Evolutionary conservation across 495 filamentous ascomycete species (phyloP), one percentile per base, ranked within the genome.

Genomic region (Elasticomyces elasticus): DNA sequence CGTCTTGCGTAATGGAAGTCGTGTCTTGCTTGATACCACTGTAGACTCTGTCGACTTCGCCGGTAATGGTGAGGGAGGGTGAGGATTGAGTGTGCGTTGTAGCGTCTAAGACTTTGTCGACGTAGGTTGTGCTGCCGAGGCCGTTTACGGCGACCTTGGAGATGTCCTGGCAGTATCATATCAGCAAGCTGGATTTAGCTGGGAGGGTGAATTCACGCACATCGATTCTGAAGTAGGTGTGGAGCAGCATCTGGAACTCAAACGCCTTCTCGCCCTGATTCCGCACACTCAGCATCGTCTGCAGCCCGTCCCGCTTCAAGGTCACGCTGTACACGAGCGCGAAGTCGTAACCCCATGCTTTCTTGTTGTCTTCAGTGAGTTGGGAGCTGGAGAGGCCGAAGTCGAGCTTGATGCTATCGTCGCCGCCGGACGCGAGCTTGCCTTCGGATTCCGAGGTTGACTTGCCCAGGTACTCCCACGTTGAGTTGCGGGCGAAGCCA

Each of bases 301-400:
- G 81, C 67, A 97, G 71, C 26, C 79, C 79, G 13, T 83, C 82
- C 59, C 76, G 79, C 41, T 75, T 81, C 42, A 99, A 73, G 5
- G 84, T 95, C 55, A 99, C 89, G 52, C 82, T 88, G 74, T 97
- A 99, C 48, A 95, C 88, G 47, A 95, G 73, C 15, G 82, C 85
- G 63, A 99, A 99, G 46, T 82, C 79, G 64, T 82, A 86, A 11
- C 86, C 81, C 87, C 90, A 96, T 17, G 76, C 71, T 56, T 76
- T 75, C 45, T 75, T 76, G 59, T 76, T 74, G 26, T 81, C 74
- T 1, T 81, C 79, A 60, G 75, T 76, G 47, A 97, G 66, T 68
- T 83, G 83, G 22, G 74, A 71, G 40, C 81, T 76, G 25, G 81
- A 84, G 35, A 99, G 82, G 20, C 94, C 92, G 63, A 99, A 97